Conservation (phyloP, 495 filamentous ascomycete genomes). For the Penicillium verhagenii region DNA sequence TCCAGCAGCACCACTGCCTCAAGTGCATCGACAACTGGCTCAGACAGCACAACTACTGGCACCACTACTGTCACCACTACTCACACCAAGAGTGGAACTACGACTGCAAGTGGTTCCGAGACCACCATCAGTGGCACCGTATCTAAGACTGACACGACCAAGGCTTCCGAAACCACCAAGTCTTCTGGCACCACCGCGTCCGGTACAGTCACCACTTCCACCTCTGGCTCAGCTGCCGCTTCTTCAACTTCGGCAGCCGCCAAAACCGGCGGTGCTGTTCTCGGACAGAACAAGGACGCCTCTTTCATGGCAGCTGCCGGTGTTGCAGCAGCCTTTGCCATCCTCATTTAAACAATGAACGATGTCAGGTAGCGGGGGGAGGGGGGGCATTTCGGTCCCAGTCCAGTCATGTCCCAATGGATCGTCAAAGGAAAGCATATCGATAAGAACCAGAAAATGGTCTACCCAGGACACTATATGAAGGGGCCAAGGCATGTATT, state of each 20-base stretch:
- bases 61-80: conserved; percentile 14
- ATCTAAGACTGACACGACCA: not conserved
- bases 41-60: conserved; percentile 5
- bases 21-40: conserved; percentile 14
- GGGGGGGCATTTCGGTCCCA: too few species aligned
- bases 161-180: conserved; percentile 7
- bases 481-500: not conserved
- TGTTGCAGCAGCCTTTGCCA: conserved; percentile 27
- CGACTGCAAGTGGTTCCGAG: conserved; percentile 9
- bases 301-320: conserved; percentile 36
- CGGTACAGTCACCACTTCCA: conserved; percentile 5
- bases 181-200: conserved; percentile 11
- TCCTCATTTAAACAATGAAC: not conserved
- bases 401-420: not conserved
- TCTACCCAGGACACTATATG: not conserved
- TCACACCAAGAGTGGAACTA: conserved; percentile 17
- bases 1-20: conserved; percentile 14
- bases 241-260: conserved; percentile 19
- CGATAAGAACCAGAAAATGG: not conserved
- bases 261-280: conserved; percentile 43
- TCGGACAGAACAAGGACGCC: conserved; percentile 38
- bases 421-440: not conserved
- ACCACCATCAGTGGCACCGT: conserved; percentile 12
- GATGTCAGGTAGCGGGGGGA: not conserved
- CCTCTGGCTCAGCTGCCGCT: conserved; percentile 4